Evolutionary conservation across 345 rosid species (phyloP).

Genomic region (Brassica cretica): DNA sequence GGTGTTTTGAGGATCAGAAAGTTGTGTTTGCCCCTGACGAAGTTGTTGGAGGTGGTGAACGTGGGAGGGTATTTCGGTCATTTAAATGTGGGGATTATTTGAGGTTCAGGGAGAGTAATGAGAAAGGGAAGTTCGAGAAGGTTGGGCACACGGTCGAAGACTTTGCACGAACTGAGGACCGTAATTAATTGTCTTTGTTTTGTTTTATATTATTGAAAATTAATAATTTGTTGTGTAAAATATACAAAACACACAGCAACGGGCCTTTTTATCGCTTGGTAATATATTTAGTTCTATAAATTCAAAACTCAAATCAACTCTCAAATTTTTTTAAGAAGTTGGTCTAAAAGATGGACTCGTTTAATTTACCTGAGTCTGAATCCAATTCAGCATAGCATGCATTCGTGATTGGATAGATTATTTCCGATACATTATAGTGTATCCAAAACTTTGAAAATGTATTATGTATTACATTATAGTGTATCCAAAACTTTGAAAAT

Average conservation of each 20-base stretch:
- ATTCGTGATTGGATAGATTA: too few species aligned
- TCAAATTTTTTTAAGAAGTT: neutral
- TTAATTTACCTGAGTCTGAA: neutral
- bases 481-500: neutral
- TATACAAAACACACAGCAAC: neutral
- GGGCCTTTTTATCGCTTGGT: neutral
- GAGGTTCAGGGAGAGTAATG: slow-evolving; percentile 68
- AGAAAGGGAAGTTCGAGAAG: slow-evolving; percentile 72
- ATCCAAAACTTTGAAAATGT: neutral
- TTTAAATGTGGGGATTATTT: slow-evolving; percentile 65
- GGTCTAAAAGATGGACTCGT: neutral
- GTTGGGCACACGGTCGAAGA: slow-evolving; percentile 64
- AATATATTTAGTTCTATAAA: neutral
- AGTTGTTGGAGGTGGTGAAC: slow-evolving; percentile 47
- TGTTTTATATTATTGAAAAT: neutral
- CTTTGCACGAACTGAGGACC: slow-evolving; percentile 51
- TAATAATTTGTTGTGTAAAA: neutral
- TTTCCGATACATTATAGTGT: neutral
- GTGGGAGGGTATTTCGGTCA: slow-evolving; percentile 50
- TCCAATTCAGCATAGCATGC: neutral
- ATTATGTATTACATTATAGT: neutral
- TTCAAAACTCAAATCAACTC: neutral
- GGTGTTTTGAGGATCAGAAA: slow-evolving; percentile 72
- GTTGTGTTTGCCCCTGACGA: slow-evolving; percentile 63
- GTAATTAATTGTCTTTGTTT: neutral